Evolutionary conservation across 2,329 filamentous ascomycete species (phyloP).

Genomic region (Fusarium ramigenum): DNA sequence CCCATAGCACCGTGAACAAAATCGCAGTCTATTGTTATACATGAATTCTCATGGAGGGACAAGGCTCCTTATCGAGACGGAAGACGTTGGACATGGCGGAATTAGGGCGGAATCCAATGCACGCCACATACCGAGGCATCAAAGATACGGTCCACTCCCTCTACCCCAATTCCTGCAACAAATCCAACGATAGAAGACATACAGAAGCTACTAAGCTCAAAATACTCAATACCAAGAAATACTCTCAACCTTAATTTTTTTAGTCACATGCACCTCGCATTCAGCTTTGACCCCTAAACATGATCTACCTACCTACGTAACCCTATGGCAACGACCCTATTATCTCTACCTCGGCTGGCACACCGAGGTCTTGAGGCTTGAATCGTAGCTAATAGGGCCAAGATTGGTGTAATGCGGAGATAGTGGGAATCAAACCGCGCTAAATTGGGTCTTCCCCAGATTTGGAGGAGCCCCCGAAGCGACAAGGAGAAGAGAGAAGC

Average conservation of each 20-base stretch:
- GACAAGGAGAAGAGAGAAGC: background rate
- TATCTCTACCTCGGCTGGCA: background rate
- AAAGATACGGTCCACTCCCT: background rate
- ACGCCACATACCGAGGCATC: constrained; percentile 1
- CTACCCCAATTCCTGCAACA: background rate
- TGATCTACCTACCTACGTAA: background rate
- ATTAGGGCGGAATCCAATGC: background rate
- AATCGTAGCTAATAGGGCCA: background rate
- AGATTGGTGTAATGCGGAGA: constrained; percentile 19
- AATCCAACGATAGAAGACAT: background rate
- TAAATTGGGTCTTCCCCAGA: constrained; percentile 29
- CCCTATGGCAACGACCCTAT: background rate
- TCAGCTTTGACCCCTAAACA: background rate
- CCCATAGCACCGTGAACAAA: rapidly evolving
- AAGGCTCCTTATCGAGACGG: background rate
- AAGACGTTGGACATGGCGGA: background rate
- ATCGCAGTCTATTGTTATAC: background rate
- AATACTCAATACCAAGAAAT: background rate
- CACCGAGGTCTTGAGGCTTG: constrained; percentile 1
- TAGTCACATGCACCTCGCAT: background rate
- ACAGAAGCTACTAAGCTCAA: background rate
- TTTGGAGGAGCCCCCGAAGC: constrained; percentile 7
- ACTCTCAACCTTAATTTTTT: background rate
- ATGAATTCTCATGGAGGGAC: background rate
- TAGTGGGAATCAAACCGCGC: constrained; percentile 6